Evolutionary conservation across 768 basidiomycete species (phyloP), one percentile per base, ranked within the genome.

Genomic region (Pleurotus sapidus): DNA sequence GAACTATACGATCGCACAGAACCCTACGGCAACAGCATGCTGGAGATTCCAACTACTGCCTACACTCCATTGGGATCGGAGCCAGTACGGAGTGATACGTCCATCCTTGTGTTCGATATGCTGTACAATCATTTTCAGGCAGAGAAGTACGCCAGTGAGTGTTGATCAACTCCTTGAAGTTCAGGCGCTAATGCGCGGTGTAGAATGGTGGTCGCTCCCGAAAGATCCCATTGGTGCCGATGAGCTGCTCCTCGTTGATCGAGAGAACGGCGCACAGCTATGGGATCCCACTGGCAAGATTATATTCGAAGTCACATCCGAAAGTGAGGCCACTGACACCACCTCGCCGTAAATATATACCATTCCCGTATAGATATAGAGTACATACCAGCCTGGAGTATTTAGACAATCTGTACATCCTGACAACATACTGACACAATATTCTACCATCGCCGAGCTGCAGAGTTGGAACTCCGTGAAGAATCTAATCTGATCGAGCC

Each of bases 81-180:
- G 14, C n/a, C 17, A 23, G 30, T 34, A 34, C 30, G 30, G 30
- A 18, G 6, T 11, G 18, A 5, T 9, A 11, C 30, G 30, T 39
- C 51, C 1, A 39, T 54, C 20, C 39, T 23, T 3, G 51, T 20
- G 15, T 54, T 39, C 18, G 58, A 59, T 23, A 37, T 34, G 54
- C 42, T 59, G 23, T 59, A 59, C 45, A 59, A 59, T 24, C 58
- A 59, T 42, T 55, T 59, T 20, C 58, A 59, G 51, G 25, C 23
- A 11, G 58, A 59, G 55, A 59, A 59, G 43, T 59, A 46, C 43
- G 37, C 43, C 8, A 37, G 58, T 59, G 43, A 23, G 51, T 48
- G 11, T 34, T 34, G 20, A 1, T 20, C 3, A 20, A 20, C 20
- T 3, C 9, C 9, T 34, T 34, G 30, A 9, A 11, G 30, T 34